A percentile compares a stretch with the other conserved stretches of the same genome.
Evolutionary conservation across 163 green algal species (phyloP).

Genomic region (Chlamydomonas reinhardtii): DNA sequence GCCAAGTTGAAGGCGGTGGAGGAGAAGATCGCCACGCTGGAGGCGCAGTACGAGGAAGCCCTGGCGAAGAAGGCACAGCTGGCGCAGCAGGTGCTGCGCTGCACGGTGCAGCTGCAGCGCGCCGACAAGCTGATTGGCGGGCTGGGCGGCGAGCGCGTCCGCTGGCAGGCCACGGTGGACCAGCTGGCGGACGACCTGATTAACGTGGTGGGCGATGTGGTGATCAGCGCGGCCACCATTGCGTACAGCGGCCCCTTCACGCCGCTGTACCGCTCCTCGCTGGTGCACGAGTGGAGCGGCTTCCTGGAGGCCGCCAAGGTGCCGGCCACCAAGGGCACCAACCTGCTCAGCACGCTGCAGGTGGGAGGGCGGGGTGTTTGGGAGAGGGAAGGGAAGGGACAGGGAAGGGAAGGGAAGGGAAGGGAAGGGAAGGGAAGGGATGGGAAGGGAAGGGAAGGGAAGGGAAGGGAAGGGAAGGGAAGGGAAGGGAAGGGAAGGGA

Average conservation of each 20-base stretch:
- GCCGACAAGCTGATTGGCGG: conserved; percentile 91
- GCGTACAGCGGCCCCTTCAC: conserved; percentile 81
- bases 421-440: no score
- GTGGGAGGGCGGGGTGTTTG: conserved; percentile 39
- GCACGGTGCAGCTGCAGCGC: conserved; percentile 85
- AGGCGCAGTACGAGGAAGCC: conserved; percentile 77
- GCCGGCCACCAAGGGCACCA: conserved; percentile 69
- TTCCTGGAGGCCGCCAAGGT: conserved; percentile 66
- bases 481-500: no score
- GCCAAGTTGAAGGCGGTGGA: conserved; percentile 73
- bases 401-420: no score
- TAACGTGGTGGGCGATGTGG: conserved; percentile 87
- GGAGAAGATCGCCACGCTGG: conserved; percentile 80
- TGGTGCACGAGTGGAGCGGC: conserved; percentile 72
- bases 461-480: no score
- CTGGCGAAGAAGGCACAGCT: conserved; percentile 83
- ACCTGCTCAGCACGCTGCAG: conserved; percentile 78
- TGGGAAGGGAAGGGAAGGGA: no score
- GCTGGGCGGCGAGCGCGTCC: conserved; percentile 77
- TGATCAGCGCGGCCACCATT: conserved; percentile 75
- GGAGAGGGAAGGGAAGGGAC: no score
- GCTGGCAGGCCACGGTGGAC: conserved; percentile 74
- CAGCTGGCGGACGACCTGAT: conserved; percentile 73
- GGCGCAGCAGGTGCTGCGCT: conserved; percentile 79
- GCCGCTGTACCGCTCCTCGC: conserved; percentile 67